phyloP scores from a whole-genome alignment of 257 asterid species.

The Forsythia viridissima region DNA sequence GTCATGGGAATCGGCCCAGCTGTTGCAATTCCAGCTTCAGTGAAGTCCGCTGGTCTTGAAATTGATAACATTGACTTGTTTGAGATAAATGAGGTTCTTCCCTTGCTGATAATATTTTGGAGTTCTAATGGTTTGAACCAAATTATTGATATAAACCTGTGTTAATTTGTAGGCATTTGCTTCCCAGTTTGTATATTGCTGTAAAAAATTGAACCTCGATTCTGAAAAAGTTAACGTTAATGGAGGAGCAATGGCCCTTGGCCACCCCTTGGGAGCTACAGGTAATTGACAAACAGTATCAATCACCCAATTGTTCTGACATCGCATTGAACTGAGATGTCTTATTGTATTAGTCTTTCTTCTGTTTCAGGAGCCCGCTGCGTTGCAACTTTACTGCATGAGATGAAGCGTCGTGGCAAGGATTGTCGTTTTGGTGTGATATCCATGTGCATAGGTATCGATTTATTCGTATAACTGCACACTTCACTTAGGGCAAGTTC shows the following conservation, averaged over 20 bases:
- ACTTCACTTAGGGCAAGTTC: background rate
- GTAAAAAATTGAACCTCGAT: constrained; percentile 73
- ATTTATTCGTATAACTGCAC: background rate
- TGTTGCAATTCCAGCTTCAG: constrained; percentile 94
- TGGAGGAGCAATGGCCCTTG: constrained; percentile 97
- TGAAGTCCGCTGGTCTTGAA: constrained; percentile 81
- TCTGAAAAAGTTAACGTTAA: constrained; percentile 80
- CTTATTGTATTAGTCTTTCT: background rate
- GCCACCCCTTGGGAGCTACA: constrained; percentile 94
- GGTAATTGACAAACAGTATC: constrained; percentile 39
- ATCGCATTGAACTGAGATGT: background rate
- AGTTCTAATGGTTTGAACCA: background rate
- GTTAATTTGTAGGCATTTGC: constrained; percentile 76
- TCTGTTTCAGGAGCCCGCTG: constrained; percentile 77
- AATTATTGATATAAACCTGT: background rate
- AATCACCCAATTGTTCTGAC: background rate
- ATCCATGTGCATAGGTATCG: constrained; percentile 92
- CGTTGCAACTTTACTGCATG: constrained; percentile 77
- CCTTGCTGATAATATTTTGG: background rate
- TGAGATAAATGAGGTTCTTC: constrained; percentile 85
- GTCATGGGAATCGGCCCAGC: constrained; percentile 97
- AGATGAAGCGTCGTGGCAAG: constrained; percentile 92
- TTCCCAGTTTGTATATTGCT: constrained; percentile 85
- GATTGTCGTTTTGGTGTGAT: constrained; percentile 86
- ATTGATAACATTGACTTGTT: constrained; percentile 64